Conservation (phyloP, 1,284 basidiomycete species). For the Wallemia ichthyophaga region DNA sequence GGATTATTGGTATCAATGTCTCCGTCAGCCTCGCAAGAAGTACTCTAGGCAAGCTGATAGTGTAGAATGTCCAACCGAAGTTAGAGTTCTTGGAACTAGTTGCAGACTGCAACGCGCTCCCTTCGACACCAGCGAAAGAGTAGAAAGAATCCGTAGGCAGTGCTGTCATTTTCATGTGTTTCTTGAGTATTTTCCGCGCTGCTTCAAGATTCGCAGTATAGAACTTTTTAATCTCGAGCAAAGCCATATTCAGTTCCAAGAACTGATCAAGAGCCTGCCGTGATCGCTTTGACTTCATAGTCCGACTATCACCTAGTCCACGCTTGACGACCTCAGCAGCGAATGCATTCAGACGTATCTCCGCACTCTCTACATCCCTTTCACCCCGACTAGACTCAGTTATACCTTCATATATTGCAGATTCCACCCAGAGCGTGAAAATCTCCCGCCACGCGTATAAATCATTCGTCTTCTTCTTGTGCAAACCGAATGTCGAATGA, state of each 20-base stretch:
- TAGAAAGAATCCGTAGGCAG: conserved; percentile 5
- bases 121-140: conserved; percentile 6
- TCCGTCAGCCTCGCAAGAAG: conserved; percentile 62
- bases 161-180: conserved; percentile 23
- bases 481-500: conserved; percentile 18
- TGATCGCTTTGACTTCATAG: conserved; percentile 29
- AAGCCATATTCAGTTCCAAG: conserved; percentile 43
- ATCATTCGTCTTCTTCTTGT: conserved; percentile 24
- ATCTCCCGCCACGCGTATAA: conserved; percentile 79
- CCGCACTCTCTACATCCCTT: conserved; percentile 35
- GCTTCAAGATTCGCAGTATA: conserved; percentile 68
- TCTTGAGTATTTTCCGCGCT: conserved; percentile 68
- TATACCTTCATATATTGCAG: conserved; percentile 55
- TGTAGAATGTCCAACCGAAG: conserved; percentile 18
- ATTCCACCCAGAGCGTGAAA: conserved; percentile 59
- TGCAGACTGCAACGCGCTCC: neutral
- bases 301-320: conserved; percentile 27
- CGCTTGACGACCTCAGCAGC: conserved; percentile 31
- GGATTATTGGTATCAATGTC: conserved; percentile 52
- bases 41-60: conserved; percentile 35
- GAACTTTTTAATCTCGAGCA: conserved; percentile 66
- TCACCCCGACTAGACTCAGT: conserved; percentile 46
- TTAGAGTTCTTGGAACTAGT: conserved; percentile 3
- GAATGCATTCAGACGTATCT: conserved; percentile 38
- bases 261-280: conserved; percentile 42